Evolutionary conservation across 805 yeast species (phyloP).

Genomic region (Starmera amethionina): DNA sequence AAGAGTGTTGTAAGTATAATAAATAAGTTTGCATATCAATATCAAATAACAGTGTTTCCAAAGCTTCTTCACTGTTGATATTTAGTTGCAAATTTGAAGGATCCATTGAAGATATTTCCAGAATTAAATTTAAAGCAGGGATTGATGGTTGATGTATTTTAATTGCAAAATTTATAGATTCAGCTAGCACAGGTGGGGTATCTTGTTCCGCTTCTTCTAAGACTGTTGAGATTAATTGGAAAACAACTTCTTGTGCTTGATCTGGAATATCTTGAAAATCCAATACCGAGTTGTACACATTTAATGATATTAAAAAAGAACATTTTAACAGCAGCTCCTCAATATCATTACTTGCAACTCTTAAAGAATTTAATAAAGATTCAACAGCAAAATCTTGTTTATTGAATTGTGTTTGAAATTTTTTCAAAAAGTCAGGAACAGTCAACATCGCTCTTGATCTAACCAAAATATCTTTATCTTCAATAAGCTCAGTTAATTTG

Average conservation of each 20-base stretch:
- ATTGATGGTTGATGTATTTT: slow-evolving; percentile 27
- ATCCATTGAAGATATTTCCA: slow-evolving; percentile 60
- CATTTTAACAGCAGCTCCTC: slow-evolving; percentile 22
- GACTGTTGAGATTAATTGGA: slow-evolving; percentile 33
- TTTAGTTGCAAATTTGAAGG: slow-evolving; percentile 65
- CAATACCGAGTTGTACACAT: slow-evolving; percentile 36
- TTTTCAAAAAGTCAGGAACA: slow-evolving; percentile 49
- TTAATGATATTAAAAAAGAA: slow-evolving; percentile 38
- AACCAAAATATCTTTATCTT: slow-evolving; percentile 26
- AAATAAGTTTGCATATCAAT: slow-evolving; percentile 36
- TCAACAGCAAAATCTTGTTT: slow-evolving; percentile 23
- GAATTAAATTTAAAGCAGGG: slow-evolving; percentile 41
- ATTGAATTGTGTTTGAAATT: slow-evolving; percentile 29
- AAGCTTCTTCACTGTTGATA: slow-evolving; percentile 58
- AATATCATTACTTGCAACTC: slow-evolving; percentile 15
- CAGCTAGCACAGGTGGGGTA: slow-evolving; percentile 63
- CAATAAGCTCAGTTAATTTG: slow-evolving; percentile 4
- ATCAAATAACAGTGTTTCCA: slow-evolving; percentile 45
- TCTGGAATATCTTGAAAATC: slow-evolving; percentile 17
- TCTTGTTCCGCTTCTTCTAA: slow-evolving; percentile 67
- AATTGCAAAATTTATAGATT: slow-evolving; percentile 52
- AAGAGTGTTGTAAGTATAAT: slow-evolving; percentile 36
- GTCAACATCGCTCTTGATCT: slow-evolving; percentile 38
- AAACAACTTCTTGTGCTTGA: slow-evolving; percentile 13
- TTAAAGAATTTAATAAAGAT: slow-evolving; percentile 14